These are phyloP conservation scores for Penicillium verrucosum DNA, from an alignment of 2,329 filamentous ascomycete genomes.

Conservation along the genomic window DNA sequence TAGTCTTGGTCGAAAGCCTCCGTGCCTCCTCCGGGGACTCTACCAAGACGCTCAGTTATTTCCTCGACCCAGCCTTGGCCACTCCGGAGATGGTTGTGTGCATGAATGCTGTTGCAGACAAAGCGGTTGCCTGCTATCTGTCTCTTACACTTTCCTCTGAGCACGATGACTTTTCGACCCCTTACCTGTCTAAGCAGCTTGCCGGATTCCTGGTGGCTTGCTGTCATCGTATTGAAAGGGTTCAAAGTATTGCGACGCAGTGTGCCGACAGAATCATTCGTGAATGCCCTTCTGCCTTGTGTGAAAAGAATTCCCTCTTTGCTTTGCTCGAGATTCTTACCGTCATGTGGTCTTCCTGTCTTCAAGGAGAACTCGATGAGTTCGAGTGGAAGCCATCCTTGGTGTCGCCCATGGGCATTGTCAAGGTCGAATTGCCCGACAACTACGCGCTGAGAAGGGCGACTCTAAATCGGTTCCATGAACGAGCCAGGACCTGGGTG, in stretches of 20 bases:
- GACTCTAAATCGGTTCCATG: constrained; percentile 75
- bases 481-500: constrained; percentile 77
- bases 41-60: constrained; percentile 85
- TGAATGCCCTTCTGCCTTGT: constrained; percentile 83
- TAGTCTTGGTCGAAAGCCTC: constrained; percentile 83
- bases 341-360: constrained; percentile 90
- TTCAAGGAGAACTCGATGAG: constrained; percentile 90
- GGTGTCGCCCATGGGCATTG: constrained; percentile 70
- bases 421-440: constrained; percentile 88
- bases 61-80: constrained; percentile 81
- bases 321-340: constrained; percentile 87
- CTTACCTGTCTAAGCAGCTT: constrained; percentile 84
- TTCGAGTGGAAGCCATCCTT: constrained; percentile 85
- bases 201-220: constrained; percentile 81
- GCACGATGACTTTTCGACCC: constrained; percentile 78
- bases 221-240: constrained; percentile 88
- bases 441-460: constrained; percentile 77
- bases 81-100: constrained; percentile 59
- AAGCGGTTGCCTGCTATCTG: constrained; percentile 76
- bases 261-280: constrained; percentile 83
- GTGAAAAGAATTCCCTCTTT: constrained; percentile 85
- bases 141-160: constrained; percentile 68
- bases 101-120: constrained; percentile 61
- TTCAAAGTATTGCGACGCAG: constrained; percentile 79
- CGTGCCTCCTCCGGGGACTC: constrained; percentile 85